These are phyloP conservation scores for Leptomonas pyrrhocoris DNA, from an alignment of 208 protist species.

Conservation along the genomic window DNA sequence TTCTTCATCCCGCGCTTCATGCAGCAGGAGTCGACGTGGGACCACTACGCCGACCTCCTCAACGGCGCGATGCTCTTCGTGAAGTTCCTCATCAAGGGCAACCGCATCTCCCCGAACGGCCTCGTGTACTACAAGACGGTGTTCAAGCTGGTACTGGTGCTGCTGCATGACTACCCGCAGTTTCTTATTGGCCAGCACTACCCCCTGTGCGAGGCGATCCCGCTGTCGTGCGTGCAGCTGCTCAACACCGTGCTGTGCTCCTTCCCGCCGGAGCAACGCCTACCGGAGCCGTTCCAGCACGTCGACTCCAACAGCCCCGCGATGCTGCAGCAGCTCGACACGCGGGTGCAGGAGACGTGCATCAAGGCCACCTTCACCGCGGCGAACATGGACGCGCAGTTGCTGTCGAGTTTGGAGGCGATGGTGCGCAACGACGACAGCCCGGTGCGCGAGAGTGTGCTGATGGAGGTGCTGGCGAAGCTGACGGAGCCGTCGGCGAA, in stretches of 20 bases:
- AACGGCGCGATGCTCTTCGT: slow-evolving; percentile 76
- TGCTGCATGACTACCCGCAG: slow-evolving; percentile 99
- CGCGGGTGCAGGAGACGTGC: slow-evolving; percentile 86
- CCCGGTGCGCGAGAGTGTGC: slow-evolving; percentile 31
- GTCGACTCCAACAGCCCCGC: slow-evolving; percentile 82
- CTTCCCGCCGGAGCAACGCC: slow-evolving; percentile 96
- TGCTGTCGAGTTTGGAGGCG: slow-evolving; percentile 49
- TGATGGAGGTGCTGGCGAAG: slow-evolving; percentile 35
- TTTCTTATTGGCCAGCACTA: slow-evolving; percentile 99
- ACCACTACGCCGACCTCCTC: slow-evolving; percentile 75
- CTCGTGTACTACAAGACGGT: slow-evolving; percentile 90
- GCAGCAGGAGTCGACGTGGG: slow-evolving; percentile 45
- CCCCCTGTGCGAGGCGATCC: slow-evolving; percentile 94
- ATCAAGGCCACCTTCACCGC: slow-evolving; percentile 68
- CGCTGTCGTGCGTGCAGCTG: slow-evolving; percentile 97
- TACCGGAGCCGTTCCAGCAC: slow-evolving; percentile 94
- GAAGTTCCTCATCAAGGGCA: slow-evolving; percentile 65
- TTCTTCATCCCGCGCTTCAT: slow-evolving; percentile 98
- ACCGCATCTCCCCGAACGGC: slow-evolving; percentile 66
- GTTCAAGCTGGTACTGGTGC: slow-evolving; percentile 95
- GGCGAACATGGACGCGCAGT: slow-evolving; percentile 32
- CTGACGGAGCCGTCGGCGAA: slow-evolving; percentile 83
- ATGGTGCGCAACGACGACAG: slow-evolving; percentile 55
- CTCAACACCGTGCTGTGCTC: slow-evolving; percentile 96
- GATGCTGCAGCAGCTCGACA: slow-evolving; percentile 90